These are phyloP conservation scores for Chlorella sp. DNA, from an alignment of 139 green algal genomes.

Conservation along the genomic window DNA sequence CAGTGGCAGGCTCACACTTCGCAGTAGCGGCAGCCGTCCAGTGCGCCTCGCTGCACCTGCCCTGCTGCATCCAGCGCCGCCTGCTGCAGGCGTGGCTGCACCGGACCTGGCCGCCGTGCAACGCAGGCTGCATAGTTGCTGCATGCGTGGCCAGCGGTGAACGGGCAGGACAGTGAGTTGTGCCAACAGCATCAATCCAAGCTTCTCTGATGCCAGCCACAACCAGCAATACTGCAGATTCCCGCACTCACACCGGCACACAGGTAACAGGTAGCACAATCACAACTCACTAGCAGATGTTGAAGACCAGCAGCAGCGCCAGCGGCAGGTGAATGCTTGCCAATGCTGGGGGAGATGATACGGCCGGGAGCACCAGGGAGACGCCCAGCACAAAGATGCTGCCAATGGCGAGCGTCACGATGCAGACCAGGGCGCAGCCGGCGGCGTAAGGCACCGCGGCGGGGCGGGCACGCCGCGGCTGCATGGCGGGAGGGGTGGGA, in stretches of 20 bases:
- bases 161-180: no score
- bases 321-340: not conserved
- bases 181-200: not conserved
- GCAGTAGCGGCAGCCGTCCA: conserved; percentile 35
- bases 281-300: conserved; percentile 6
- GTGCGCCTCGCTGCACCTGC: not conserved
- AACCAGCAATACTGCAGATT: no score
- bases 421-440: not conserved
- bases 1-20: not conserved
- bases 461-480: not conserved
- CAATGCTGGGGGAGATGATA: not conserved
- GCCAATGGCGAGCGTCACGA: not conserved
- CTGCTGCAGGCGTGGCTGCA: not conserved
- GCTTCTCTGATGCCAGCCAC: no score
- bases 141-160: not conserved
- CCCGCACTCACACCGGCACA: no score
- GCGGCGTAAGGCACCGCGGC: not conserved
- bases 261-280: no score
- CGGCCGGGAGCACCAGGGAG: not conserved
- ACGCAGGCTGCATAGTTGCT: conserved; percentile 30
- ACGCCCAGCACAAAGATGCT: not conserved
- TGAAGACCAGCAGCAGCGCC: conserved; percentile 8
- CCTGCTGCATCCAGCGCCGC: not conserved
- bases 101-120: conserved; percentile 8
- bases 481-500: not conserved